A percentile compares a stretch with the other conserved stretches of the same genome.
Conservation (phyloP, 116 monocot genomes). For the Iris pallida region DNA sequence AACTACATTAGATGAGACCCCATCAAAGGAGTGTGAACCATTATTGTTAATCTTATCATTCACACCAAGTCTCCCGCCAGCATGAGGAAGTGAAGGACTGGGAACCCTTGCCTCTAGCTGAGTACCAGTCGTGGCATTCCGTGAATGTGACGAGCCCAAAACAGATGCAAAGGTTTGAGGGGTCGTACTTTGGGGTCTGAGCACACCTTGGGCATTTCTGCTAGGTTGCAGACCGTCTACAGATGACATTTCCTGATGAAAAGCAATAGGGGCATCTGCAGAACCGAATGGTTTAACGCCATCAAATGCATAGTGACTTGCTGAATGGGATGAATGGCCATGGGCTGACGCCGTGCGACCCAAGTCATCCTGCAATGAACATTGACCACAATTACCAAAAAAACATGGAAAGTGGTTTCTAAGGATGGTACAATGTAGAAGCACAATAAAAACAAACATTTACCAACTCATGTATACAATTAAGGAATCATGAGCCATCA, state of each 20-base stretch:
- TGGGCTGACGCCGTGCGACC: constrained; percentile 32
- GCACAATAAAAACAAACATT: too few relatives aligned
- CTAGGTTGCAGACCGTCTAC: constrained; percentile 11
- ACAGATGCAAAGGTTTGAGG: constrained; percentile 58
- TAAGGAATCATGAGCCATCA: too few relatives aligned
- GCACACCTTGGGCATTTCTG: constrained; percentile 22
- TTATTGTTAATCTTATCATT: constrained; percentile 29
- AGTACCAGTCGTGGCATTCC: constrained; percentile 51
- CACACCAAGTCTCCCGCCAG: constrained; percentile 36
- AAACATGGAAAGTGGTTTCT: too few relatives aligned
- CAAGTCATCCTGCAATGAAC: constrained; percentile 50
- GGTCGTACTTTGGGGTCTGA: constrained; percentile 13
- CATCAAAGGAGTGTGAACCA: constrained; percentile 25
- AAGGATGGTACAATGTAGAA: too few relatives aligned
- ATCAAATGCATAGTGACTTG: constrained; percentile 39
- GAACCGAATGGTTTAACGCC: constrained; percentile 16
- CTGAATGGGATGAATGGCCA: constrained; percentile 49
- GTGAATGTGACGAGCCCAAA: constrained; percentile 45
- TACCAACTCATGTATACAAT: too few relatives aligned
- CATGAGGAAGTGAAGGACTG: constrained; percentile 51
- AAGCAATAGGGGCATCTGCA: constrained; percentile 16
- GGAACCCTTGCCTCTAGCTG: constrained; percentile 45
- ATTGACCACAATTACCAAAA: background rate
- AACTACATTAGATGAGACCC: constrained; percentile 18
- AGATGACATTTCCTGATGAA: constrained; percentile 23